Evolutionary conservation across 768 basidiomycete genomes (phyloP), one percentile per base, ranked within the genome.

Genomic region (Lentinula lateritia): DNA sequence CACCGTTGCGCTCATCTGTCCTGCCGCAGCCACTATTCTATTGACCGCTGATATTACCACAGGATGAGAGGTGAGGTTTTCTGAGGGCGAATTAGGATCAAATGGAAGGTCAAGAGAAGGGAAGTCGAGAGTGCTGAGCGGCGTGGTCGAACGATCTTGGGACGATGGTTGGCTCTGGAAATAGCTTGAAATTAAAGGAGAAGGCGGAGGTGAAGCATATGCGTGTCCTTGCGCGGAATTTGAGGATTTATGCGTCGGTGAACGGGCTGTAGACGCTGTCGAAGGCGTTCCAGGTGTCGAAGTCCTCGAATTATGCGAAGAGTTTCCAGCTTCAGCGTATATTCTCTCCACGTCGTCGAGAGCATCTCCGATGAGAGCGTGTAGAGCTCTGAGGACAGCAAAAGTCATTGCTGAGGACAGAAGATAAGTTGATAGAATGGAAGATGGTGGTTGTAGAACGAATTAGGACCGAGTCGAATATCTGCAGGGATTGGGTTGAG

Each of bases 261-360:
- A 64, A 58, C 70, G 67, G 6, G 69, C 61, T 50, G 67, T 68
- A 50, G 64, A 62, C 53, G 52, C 60, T 62, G 60, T 63, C 58
- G 64, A 66, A 38, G 63, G 62, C 35, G 62, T 38, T 46, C 45
- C 64, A 32, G 52, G 54, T 61, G 50, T 55, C 46, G 56, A 50
- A 36, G 39, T 62, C 35, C 23, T 58, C n/a, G 61, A 55, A 7
- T 48, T 38, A 20, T 60, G 52, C 8, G 58, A 23, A 53, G 63
- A 61, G 41, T 36, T 61, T n/a, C 73, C 68, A 7, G 71, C 58
- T 15, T 70, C 69, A 34, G 74, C 70, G 68, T 86, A 89, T 55
- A 88, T 74, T 55, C 74, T 75, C 70, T 89, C 84, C 15, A 91
- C 86, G 66, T 88, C 86, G 72, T 84, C 80, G 64, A 90, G 73